A percentile compares a stretch with the other conserved stretches of the same genome.
phyloP scores from a whole-genome alignment of 495 filamentous ascomycete genomes.

The Aspergillus nidulans region DNA sequence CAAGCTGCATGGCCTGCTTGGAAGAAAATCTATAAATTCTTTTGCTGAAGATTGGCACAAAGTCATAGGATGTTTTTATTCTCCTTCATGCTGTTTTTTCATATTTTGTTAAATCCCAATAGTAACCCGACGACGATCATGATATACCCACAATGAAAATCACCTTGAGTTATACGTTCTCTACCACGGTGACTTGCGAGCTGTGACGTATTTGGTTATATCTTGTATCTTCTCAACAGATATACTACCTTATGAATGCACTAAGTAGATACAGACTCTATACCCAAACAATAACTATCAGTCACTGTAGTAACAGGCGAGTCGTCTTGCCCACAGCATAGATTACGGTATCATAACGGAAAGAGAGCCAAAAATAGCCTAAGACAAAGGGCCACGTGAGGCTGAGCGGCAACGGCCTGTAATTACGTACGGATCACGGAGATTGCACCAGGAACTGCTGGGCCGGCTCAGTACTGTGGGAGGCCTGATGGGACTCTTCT shows the following conservation, averaged over 20 bases:
- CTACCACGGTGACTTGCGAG: too few relatives aligned
- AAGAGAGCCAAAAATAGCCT: constrained; percentile 22
- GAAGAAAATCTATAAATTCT: constrained; percentile 69
- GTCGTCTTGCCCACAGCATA: neutral
- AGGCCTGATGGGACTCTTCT: constrained; percentile 3
- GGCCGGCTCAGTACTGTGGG: constrained; percentile 1
- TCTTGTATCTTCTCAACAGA: too few relatives aligned
- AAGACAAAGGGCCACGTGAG: constrained; percentile 20
- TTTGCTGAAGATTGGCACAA: constrained; percentile 40
- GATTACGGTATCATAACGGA: constrained; percentile 14
- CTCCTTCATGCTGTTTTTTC: neutral
- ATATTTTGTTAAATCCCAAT: neutral
- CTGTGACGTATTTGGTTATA: neutral
- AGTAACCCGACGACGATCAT: constrained; percentile 7
- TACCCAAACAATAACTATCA: neutral
- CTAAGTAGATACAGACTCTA: neutral
- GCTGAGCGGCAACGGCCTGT: constrained; percentile 16
- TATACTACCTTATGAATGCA: neutral
- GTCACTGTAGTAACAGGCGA: neutral
- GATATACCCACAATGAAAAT: neutral
- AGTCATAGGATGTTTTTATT: neutral
- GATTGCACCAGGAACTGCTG: constrained; percentile 2
- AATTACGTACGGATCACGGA: constrained; percentile 18
- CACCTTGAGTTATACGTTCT: neutral
- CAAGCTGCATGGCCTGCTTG: constrained; percentile 69